Evolutionary conservation across 2,329 filamentous ascomycete genomes (phyloP).

Genomic region (Fusarium nanum): DNA sequence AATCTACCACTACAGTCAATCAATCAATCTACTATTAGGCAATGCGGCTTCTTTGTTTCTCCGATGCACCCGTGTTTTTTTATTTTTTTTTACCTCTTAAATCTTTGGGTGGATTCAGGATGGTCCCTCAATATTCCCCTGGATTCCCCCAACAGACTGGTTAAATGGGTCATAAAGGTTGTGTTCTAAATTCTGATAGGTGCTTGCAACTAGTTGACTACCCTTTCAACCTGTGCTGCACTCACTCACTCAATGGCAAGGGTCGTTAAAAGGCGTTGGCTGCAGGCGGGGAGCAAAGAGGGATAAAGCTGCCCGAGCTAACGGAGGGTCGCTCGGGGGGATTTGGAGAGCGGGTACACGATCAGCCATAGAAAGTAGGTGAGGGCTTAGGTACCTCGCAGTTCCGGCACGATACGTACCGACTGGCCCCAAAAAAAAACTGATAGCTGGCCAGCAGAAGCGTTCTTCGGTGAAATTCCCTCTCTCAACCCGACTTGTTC

Average conservation of each 20-base stretch:
- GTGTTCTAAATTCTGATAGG: conserved; percentile 32
- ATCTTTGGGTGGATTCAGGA: conserved; percentile 29
- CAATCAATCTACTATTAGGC: background rate
- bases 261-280: conserved; percentile 22
- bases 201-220: conserved; percentile 5
- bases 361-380: conserved; percentile 15
- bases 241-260: conserved; percentile 26
- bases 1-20: background rate
- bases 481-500: conserved; percentile 47
- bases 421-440: conserved; percentile 49
- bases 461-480: conserved; percentile 49
- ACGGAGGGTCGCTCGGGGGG: conserved; percentile 43
- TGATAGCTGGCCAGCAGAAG: conserved; percentile 44
- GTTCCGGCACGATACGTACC: conserved; percentile 47
- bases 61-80: conserved; percentile 10
- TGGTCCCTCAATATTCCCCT: conserved; percentile 42
- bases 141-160: conserved; percentile 45
- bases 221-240: conserved; percentile 10
- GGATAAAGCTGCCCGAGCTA: conserved; percentile 49
- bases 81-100: background rate
- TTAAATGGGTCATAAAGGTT: conserved; percentile 27
- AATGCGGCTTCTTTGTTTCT: conserved; percentile 34
- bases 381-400: conserved; percentile 43
- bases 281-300: conserved; percentile 40
- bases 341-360: conserved; percentile 42